Evolutionary conservation across 805 yeast species (phyloP).

Genomic region (Zygoascus bituminiphila): DNA sequence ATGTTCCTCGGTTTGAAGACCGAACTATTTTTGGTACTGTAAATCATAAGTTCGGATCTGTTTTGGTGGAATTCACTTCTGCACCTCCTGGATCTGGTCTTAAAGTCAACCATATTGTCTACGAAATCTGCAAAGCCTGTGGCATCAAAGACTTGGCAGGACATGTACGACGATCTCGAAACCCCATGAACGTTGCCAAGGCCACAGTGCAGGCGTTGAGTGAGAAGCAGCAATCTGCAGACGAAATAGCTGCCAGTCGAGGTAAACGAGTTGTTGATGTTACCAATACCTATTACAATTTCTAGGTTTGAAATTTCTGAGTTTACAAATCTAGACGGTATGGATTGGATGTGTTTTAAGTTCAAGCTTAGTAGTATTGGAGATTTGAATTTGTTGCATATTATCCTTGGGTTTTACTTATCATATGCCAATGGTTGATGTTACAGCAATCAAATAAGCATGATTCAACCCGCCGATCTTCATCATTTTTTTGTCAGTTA

Average conservation of each 20-base stretch:
- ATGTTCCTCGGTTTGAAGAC: conserved; percentile 80
- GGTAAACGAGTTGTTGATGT: conserved; percentile 94
- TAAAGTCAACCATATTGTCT: conserved; percentile 82
- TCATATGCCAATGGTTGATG: neutral
- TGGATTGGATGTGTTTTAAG: too few species aligned
- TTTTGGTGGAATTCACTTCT: conserved; percentile 68
- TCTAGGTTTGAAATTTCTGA: too few species aligned
- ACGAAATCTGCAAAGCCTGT: conserved; percentile 84
- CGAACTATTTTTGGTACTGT: conserved; percentile 85
- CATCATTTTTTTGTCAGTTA: too few species aligned
- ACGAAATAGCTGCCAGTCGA: conserved; percentile 81
- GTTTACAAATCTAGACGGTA: too few species aligned
- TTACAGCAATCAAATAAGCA: neutral
- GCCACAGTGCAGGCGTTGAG: conserved; percentile 77
- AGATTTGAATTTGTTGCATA: too few species aligned
- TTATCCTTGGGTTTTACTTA: too few species aligned
- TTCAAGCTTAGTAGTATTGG: too few species aligned
- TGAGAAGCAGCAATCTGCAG: conserved; percentile 67
- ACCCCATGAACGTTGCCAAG: conserved; percentile 89
- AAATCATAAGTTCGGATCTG: conserved; percentile 79
- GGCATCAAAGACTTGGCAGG: conserved; percentile 93
- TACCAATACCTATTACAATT: conserved; percentile 70
- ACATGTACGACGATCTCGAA: conserved; percentile 85
- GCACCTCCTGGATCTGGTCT: conserved; percentile 93
- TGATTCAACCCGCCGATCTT: too few species aligned